Conservation (phyloP, 805 yeast species). For the Ogataea nakhonphanomensis region DNA sequence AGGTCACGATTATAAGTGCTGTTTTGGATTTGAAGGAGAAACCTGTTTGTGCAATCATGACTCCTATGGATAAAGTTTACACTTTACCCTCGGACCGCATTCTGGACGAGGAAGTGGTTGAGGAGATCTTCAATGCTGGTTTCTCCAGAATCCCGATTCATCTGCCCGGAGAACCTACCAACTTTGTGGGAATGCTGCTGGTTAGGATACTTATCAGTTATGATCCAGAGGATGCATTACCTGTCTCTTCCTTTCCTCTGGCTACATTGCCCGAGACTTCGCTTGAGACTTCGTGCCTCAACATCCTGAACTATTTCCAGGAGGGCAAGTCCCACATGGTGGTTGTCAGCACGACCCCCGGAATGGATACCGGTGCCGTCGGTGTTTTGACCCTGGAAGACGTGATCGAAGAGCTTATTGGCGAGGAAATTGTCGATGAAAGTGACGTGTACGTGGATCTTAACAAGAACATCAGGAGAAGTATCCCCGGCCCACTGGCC, state of each 20-base stretch:
- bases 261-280: constrained; percentile 96
- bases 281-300: constrained; percentile 87
- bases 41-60: constrained; percentile 83
- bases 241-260: constrained; percentile 88
- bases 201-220: constrained; percentile 91
- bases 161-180: constrained; percentile 80
- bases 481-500: constrained; percentile 70
- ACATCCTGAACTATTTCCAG: constrained; percentile 92
- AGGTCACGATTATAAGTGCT: constrained; percentile 91
- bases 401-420: constrained; percentile 96
- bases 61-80: constrained; percentile 87
- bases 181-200: constrained; percentile 91
- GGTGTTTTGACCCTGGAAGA: constrained; percentile 95
- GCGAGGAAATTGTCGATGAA: constrained; percentile 97
- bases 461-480: constrained; percentile 78
- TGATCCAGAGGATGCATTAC: constrained; percentile 94
- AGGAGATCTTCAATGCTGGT: constrained; percentile 88
- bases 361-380: constrained; percentile 70
- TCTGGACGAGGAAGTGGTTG: constrained; percentile 80
- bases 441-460: constrained; percentile 91
- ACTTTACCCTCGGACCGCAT: constrained; percentile 82
- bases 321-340: constrained; percentile 99
- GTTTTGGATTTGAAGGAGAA: constrained; percentile 93
- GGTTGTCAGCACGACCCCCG: constrained; percentile 82
- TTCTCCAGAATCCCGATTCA: constrained; percentile 94